Conservation (phyloP, 805 yeast species). For the Tetrapisispora iriomotensis region DNA sequence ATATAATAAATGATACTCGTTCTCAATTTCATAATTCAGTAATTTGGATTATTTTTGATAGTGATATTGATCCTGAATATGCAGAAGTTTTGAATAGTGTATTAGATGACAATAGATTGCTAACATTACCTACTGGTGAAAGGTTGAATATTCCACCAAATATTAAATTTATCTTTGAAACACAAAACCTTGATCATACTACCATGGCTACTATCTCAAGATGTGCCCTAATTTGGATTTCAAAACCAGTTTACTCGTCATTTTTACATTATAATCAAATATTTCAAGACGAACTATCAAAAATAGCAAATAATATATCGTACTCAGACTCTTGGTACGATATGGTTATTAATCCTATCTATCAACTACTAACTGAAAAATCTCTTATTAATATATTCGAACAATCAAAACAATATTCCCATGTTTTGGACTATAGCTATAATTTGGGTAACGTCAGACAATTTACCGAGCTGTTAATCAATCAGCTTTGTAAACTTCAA, state of each 20-base stretch:
- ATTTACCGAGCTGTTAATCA: too few relatives aligned
- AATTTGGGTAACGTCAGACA: too few relatives aligned
- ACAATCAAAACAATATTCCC: neutral
- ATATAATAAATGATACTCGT: conserved; percentile 27
- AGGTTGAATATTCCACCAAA: conserved; percentile 57
- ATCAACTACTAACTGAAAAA: neutral
- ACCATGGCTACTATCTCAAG: conserved; percentile 91
- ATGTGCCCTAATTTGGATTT: conserved; percentile 45
- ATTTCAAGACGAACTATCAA: neutral
- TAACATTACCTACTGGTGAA: conserved; percentile 88
- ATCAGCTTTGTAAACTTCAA: too few relatives aligned
- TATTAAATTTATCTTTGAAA: conserved; percentile 66
- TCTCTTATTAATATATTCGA: neutral
- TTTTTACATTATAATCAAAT: neutral
- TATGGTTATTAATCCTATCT: neutral
- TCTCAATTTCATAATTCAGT: conserved; percentile 35
- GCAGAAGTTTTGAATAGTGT: conserved; percentile 85
- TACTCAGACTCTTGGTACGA: neutral
- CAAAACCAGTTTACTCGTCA: neutral
- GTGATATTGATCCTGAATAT: conserved; percentile 92
- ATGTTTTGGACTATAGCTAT: neutral
- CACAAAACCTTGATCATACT: conserved; percentile 51
- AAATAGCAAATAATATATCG: neutral
- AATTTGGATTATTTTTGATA: conserved; percentile 81
- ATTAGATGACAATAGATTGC: conserved; percentile 71